Evolutionary conservation across 768 basidiomycete species (phyloP).

Genomic region (Cytidiella melzeri): DNA sequence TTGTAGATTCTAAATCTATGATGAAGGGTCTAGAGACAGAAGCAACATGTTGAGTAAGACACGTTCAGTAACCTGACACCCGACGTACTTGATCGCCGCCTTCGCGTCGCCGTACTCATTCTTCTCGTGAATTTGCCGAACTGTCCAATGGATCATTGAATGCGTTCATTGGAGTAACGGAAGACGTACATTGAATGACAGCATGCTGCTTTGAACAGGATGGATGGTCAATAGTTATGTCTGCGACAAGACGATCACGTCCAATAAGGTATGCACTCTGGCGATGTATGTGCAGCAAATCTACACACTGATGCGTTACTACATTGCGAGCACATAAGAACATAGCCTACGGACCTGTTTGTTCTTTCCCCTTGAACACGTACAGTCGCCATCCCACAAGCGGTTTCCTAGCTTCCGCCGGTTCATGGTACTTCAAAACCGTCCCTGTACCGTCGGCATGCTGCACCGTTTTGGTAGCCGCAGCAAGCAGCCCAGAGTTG

Average conservation of each 20-base stretch:
- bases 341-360: slow-evolving; percentile 72
- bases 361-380: slow-evolving; percentile 93
- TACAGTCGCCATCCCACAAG: slow-evolving; percentile 88
- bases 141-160: slow-evolving; percentile 30
- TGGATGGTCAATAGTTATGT: slow-evolving; percentile 89
- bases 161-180: background rate
- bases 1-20: slow-evolving; percentile 98
- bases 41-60: no score
- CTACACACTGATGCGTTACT: slow-evolving; percentile 34
- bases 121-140: slow-evolving; percentile 79
- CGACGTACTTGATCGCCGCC: slow-evolving; percentile 73
- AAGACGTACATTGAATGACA: slow-evolving; percentile 77
- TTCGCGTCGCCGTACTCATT: slow-evolving; percentile 83
- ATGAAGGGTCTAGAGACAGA: slow-evolving; percentile 63
- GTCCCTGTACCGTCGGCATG: slow-evolving; percentile 69
- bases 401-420: slow-evolving; percentile 95
- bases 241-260: slow-evolving; percentile 78
- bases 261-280: slow-evolving; percentile 96
- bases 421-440: slow-evolving; percentile 96
- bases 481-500: slow-evolving; percentile 86
- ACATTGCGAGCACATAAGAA: background rate
- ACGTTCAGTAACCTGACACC: no score
- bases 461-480: slow-evolving; percentile 90
- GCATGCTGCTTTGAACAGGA: slow-evolving; percentile 99
- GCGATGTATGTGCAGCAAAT: slow-evolving; percentile 84